phyloP scores from a whole-genome alignment of 331 rosid genomes.

The Rosa hybrid region DNA sequence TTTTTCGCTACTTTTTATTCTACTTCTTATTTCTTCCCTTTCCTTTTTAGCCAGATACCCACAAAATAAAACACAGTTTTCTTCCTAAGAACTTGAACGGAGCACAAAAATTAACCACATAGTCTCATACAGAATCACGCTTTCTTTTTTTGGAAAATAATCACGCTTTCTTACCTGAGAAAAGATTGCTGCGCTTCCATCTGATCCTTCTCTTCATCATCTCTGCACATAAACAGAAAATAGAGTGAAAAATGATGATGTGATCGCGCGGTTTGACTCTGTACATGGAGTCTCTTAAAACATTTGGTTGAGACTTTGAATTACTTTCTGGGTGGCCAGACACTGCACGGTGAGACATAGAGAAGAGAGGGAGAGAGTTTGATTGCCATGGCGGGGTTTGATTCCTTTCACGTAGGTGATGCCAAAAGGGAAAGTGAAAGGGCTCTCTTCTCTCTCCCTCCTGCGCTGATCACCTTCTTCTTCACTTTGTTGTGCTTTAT shows the following conservation, averaged over 20 bases:
- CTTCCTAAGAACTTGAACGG: not conserved
- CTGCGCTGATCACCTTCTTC: not conserved
- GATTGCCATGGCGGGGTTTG: not conserved
- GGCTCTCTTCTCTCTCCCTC: not conserved
- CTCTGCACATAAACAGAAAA: not conserved
- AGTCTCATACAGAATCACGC: not conserved
- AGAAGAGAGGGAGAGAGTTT: not conserved
- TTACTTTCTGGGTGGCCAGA: not conserved
- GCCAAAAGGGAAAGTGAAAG: not conserved
- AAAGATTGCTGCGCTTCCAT: not conserved
- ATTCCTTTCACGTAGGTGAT: not conserved
- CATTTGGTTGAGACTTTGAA: not conserved
- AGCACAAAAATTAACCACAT: not conserved
- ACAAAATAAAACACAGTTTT: not conserved
- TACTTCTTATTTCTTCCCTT: not conserved
- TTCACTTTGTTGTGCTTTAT: not conserved
- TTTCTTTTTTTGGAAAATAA: no score
- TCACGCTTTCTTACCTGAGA: not conserved
- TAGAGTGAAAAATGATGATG: no score
- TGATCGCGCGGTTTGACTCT: no score
- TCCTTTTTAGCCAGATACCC: not conserved
- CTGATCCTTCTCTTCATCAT: not conserved
- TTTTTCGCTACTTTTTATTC: not conserved
- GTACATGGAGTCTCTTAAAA: no score
- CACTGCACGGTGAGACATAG: not conserved